A percentile compares a stretch with the other conserved stretches of the same genome.
phyloP scores from a whole-genome alignment of 176 grass and related monocot genomes.

The Tuctoria greenei region DNA sequence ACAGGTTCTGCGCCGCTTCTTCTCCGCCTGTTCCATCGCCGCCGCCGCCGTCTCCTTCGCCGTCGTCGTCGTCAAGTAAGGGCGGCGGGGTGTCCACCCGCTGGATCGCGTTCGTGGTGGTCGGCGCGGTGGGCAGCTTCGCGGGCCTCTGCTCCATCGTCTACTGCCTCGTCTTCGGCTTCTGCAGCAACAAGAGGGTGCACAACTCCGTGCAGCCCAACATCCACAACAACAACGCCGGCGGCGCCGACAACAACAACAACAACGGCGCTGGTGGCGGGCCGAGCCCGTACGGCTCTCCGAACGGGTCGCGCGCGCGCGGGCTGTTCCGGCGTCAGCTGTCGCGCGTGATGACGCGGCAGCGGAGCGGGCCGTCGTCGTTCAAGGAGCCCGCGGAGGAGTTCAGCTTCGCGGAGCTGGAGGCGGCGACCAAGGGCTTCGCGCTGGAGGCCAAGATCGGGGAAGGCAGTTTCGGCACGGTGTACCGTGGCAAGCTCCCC shows the following conservation, averaged over 20 bases:
- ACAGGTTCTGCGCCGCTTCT: background rate
- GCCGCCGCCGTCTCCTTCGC: background rate
- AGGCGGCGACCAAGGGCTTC: slow-evolving; percentile 68
- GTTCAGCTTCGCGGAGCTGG: slow-evolving; percentile 61
- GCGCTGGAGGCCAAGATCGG: slow-evolving; percentile 67
- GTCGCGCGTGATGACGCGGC: slow-evolving; percentile 78
- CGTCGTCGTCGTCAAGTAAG: background rate
- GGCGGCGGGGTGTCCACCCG: background rate
- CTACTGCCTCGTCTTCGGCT: slow-evolving; percentile 53
- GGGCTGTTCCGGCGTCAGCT: slow-evolving; percentile 64
- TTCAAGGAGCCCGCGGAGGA: slow-evolving; percentile 78
- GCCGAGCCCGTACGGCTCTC: slow-evolving; percentile 47
- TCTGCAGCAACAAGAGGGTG: slow-evolving; percentile 75
- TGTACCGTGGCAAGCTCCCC: slow-evolving; percentile 77
- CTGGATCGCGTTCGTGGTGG: slow-evolving; percentile 61
- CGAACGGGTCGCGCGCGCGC: slow-evolving; percentile 45
- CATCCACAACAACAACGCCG: background rate
- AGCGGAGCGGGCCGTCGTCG: slow-evolving; percentile 87
- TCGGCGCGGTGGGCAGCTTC: slow-evolving; percentile 67
- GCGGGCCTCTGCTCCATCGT: slow-evolving; percentile 60
- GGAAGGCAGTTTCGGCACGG: slow-evolving; percentile 75
- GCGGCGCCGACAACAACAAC: background rate
- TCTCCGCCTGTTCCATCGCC: background rate
- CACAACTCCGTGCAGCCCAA: slow-evolving; percentile 89
- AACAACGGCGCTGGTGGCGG: background rate